Evolutionary conservation across 225 moss, liverwort and hornwort species (phyloP), one percentile per base, ranked within the genome.

Genomic region (Physcomitrium patens): DNA sequence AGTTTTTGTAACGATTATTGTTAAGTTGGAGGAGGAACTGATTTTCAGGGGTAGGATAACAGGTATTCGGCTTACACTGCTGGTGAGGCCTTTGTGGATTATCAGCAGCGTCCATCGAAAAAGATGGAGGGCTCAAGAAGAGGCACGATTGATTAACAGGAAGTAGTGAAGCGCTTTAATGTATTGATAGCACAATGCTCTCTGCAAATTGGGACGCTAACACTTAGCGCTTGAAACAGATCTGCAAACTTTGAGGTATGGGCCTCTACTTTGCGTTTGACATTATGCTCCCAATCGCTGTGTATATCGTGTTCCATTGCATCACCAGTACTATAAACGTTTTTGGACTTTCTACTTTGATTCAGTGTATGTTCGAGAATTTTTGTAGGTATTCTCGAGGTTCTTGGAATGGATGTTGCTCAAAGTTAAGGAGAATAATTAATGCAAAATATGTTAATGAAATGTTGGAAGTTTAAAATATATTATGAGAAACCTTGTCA

Each of bases 221-320:
- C 44, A 23, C 49, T 18, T 72, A 16, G 20, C 6, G 51, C 16
- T n/a, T 12, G 16, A 50, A 56, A 12, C 53, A 52, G 59, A 59
- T 62, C 46, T 53, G 45, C 23, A 45, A 31, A 9, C 37, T 37
- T 67, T 42, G 50, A 83, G 83, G 79, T 83, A 63, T 68, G 51
- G 62, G 41, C 7, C 14, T 51, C 2, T 1, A 13, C 11, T 45
- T 52, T 53, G 52, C 19, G 19, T 64, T 73, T 65, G 52, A 26
- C 18, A 26, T 64, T 9, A 12, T 62, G 37, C 24, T 64, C 12
- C 54, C 41, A 60, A 28, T 8, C 43, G 10, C 60, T 60, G 9
- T 43, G 16, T 5, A 10, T 19, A 19, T 66, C 7, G 60, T 74
- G 53, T 5, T 60, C 11, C 51, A 67, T 9, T 17, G 9, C 24